A percentile compares a stretch with the other conserved stretches of the same genome.
These are phyloP conservation scores for Mycena polygramma DNA, from an alignment of 768 basidiomycete genomes.

Conservation along the genomic window DNA sequence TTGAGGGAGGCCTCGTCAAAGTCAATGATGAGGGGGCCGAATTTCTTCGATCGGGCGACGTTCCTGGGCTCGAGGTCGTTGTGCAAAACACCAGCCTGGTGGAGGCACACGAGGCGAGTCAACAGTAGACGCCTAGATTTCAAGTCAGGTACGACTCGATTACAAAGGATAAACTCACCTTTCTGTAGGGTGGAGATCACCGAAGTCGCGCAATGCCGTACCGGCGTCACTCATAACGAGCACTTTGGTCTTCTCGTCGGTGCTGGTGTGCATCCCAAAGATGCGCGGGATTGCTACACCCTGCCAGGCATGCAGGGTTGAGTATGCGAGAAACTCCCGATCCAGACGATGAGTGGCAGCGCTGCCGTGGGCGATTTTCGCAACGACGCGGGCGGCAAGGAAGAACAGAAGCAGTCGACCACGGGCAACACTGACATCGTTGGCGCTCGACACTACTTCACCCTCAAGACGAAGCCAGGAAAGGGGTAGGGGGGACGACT, in stretches of 20 bases:
- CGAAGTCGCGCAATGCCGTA: background rate
- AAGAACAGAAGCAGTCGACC: too few relatives aligned
- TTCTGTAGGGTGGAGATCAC: background rate
- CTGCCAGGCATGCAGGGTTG: constrained; percentile 2
- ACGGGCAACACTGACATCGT: background rate
- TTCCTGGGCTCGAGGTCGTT: constrained; percentile 16
- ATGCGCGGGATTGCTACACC: constrained; percentile 3
- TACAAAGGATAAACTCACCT: background rate
- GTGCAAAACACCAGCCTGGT: constrained; percentile 7
- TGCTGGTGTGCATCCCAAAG: background rate
- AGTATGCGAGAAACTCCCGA: constrained; percentile 13
- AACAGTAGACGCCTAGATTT: constrained; percentile 9
- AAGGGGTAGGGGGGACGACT: background rate
- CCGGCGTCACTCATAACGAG: constrained; percentile 6
- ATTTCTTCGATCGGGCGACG: constrained; percentile 6
- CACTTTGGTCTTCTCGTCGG: background rate
- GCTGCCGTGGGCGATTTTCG: constrained; percentile 4
- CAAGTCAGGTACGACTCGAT: background rate
- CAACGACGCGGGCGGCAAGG: constrained; percentile 2
- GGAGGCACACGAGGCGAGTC: constrained; percentile 5
- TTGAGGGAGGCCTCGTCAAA: constrained; percentile 14
- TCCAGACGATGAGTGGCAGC: background rate
- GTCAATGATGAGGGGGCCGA: constrained; percentile 13
- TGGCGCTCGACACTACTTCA: background rate
- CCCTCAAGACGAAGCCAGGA: constrained; percentile 10